Conservation (phyloP, 306 rosid genomes). For the Glycine soja region DNA sequence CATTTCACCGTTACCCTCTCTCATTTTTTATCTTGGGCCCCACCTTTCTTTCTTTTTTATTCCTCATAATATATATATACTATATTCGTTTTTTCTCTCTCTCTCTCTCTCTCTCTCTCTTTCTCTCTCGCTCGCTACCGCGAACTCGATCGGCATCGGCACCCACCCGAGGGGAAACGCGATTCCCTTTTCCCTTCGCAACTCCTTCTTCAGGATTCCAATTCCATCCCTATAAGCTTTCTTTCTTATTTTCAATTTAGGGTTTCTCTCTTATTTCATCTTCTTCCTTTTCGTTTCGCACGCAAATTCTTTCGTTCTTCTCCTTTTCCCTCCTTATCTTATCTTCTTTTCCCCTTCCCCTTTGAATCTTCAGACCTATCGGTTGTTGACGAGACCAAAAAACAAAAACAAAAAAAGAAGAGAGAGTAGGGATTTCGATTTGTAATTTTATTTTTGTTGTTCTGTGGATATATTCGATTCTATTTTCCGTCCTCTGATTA, state of each 20-base stretch:
- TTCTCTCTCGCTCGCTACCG: constrained; percentile 27
- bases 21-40: too few species aligned
- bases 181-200: constrained; percentile 33
- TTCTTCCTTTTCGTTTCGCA: not conserved
- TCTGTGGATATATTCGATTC: constrained; percentile 56
- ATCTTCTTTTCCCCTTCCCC: not conserved
- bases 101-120: not conserved
- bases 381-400: constrained; percentile 41
- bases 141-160: constrained; percentile 71
- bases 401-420: not conserved
- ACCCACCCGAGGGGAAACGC: constrained; percentile 45
- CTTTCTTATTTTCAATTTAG: constrained; percentile 43
- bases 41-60: too few species aligned
- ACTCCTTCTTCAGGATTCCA: not conserved
- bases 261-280: constrained; percentile 50
- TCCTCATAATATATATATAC: not conserved
- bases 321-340: not conserved
- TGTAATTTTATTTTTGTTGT: constrained; percentile 29
- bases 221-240: not conserved
- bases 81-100: constrained; percentile 9
- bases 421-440: constrained; percentile 37
- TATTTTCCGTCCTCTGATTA: constrained; percentile 38
- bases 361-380: constrained; percentile 32
- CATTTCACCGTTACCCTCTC: constrained; percentile 53
- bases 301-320: constrained; percentile 14